phyloP scores from a whole-genome alignment of 2,329 filamentous ascomycete genomes.

The Penicillium palitans region DNA sequence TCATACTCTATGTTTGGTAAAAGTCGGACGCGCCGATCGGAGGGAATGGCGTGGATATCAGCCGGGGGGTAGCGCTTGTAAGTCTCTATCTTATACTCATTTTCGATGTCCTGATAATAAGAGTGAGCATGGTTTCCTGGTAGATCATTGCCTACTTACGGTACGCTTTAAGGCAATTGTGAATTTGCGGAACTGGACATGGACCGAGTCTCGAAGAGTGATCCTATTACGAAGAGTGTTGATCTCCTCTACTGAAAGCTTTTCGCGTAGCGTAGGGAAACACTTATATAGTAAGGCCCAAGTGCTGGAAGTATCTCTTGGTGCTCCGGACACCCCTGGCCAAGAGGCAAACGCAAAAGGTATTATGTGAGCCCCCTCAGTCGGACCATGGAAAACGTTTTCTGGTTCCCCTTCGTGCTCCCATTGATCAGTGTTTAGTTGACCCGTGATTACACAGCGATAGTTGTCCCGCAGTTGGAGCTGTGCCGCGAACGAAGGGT shows the following conservation, averaged over 20 bases:
- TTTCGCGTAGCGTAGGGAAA: neutral
- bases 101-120: neutral
- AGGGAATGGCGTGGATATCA: neutral
- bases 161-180: neutral
- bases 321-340: neutral
- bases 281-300: neutral
- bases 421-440: neutral
- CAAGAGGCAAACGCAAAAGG: neutral
- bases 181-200: neutral
- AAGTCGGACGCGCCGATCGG: neutral
- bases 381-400: neutral
- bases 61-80: neutral
- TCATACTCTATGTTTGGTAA: neutral
- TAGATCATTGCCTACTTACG: neutral
- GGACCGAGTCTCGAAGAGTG: neutral
- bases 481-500: neutral
- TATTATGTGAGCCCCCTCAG: neutral
- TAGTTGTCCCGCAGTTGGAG: neutral
- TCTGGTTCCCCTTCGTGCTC: neutral
- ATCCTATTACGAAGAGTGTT: neutral
- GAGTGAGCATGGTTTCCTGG: neutral
- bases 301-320: neutral
- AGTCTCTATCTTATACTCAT: neutral
- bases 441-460: constrained; percentile 2
- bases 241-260: neutral